A percentile compares a stretch with the other conserved stretches of the same genome.
phyloP scores from a whole-genome alignment of 805 yeast genomes.

The Candida ponderosae region DNA sequence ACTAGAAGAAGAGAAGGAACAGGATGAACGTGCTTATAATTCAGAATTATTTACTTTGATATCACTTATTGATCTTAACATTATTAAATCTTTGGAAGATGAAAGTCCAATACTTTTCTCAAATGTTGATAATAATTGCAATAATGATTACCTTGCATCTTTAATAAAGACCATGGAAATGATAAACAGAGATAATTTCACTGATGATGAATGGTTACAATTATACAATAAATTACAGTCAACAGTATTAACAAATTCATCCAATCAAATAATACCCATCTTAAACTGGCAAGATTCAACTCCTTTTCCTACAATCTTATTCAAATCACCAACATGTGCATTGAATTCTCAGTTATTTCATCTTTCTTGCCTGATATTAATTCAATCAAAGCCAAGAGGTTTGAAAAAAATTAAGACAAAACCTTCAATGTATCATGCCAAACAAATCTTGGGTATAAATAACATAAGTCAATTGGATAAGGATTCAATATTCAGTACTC shows the following conservation, averaged over 20 bases:
- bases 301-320: conserved; percentile 27
- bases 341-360: conserved; percentile 26
- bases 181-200: not conserved
- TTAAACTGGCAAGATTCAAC: too few species aligned
- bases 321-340: conserved; percentile 21
- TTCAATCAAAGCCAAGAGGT: conserved; percentile 29
- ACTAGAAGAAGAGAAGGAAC: too few species aligned
- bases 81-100: not conserved
- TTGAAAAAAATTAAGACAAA: conserved; percentile 16
- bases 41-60: not conserved
- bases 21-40: too few species aligned
- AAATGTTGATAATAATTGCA: too few species aligned
- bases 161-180: not conserved
- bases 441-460: conserved; percentile 10
- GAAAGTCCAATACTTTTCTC: not conserved
- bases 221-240: too few species aligned
- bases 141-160: too few species aligned
- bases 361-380: conserved; percentile 23
- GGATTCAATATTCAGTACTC: conserved; percentile 14
- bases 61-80: not conserved
- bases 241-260: too few species aligned
- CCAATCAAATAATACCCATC: too few species aligned
- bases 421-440: conserved; percentile 16
- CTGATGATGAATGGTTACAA: not conserved
- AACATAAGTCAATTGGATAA: conserved; percentile 15